Conservation (phyloP, 2,329 filamentous ascomycete genomes). For the Claviceps capensis region DNA sequence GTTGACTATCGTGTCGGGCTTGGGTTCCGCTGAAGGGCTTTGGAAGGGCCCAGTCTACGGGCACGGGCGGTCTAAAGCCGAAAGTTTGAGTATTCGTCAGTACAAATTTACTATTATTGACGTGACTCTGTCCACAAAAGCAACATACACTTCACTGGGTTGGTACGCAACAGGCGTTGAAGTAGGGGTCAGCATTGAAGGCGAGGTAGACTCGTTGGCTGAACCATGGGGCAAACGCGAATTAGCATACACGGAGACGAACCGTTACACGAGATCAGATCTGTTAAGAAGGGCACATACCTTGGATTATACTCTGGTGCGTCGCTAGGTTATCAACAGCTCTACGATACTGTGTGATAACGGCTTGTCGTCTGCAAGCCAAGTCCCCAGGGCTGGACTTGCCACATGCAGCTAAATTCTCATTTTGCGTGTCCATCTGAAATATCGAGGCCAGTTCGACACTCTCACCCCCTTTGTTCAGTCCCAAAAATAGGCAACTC, state of each 20-base stretch:
- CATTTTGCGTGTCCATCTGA: not conserved
- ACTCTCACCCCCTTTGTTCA: not conserved
- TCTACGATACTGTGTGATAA: not conserved
- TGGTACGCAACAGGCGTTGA: not conserved
- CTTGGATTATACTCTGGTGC: not conserved
- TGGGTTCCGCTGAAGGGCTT: not conserved
- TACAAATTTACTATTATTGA: not conserved
- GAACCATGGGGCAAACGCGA: not conserved
- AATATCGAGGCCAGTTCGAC: not conserved
- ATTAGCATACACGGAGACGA: not conserved
- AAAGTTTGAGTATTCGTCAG: not conserved
- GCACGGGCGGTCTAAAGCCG: not conserved
- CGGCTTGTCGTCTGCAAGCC: not conserved
- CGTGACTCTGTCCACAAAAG: not conserved
- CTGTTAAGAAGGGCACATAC: not conserved
- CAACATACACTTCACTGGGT: not conserved
- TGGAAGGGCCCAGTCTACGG: not conserved
- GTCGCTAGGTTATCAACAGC: not conserved
- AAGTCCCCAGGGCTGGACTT: not conserved
- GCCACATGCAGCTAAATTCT: not conserved
- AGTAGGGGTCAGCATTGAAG: not conserved
- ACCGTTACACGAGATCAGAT: not conserved
- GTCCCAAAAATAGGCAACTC: slow-evolving; percentile 15
- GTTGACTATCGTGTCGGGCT: not conserved
- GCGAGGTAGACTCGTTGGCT: not conserved